A percentile compares a stretch with the other conserved stretches of the same genome.
phyloP scores from a whole-genome alignment of 108 stramenopile species.

The Heterococcus sp. region DNA sequence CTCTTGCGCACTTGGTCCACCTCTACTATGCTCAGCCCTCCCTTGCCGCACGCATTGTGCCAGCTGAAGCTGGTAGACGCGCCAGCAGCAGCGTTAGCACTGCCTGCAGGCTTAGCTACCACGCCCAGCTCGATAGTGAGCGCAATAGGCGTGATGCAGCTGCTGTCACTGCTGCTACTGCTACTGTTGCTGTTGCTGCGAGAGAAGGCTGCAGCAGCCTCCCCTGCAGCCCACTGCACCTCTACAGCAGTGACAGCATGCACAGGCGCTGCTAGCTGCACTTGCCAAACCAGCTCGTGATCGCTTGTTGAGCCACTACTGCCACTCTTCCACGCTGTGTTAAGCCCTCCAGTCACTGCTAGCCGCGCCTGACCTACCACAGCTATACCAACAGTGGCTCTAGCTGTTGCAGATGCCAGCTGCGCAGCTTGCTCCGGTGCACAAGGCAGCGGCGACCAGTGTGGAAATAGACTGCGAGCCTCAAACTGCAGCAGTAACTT shows the following conservation, averaged over 20 bases:
- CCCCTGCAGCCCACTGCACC: constrained; percentile 45
- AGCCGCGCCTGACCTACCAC: constrained; percentile 19
- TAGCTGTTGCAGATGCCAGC: constrained; percentile 16
- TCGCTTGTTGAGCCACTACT: not conserved
- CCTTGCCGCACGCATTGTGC: too few relatives aligned
- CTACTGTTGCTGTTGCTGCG: constrained; percentile 9
- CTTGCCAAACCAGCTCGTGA: not conserved
- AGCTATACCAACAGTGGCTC: constrained; percentile 26
- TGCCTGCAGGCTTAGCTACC: not conserved
- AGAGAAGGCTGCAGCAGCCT: constrained; percentile 24
- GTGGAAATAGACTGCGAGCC: not conserved
- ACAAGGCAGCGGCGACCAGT: constrained; percentile 37
- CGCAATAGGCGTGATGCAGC: not conserved
- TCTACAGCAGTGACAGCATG: constrained; percentile 9
- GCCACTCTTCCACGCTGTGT: constrained; percentile 7
- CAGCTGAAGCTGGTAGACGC: too few relatives aligned
- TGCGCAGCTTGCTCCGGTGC: constrained; percentile 15
- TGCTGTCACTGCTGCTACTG: not conserved
- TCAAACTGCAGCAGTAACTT: constrained; percentile 5
- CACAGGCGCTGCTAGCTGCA: constrained; percentile 11
- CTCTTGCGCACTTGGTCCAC: too few relatives aligned
- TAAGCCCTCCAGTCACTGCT: constrained; percentile 31
- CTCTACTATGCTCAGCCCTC: too few relatives aligned
- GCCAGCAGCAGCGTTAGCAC: not conserved
- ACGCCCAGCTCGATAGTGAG: not conserved